Evolutionary conservation across 1,284 basidiomycete species (phyloP).

Genomic region (Tilletia indica): DNA sequence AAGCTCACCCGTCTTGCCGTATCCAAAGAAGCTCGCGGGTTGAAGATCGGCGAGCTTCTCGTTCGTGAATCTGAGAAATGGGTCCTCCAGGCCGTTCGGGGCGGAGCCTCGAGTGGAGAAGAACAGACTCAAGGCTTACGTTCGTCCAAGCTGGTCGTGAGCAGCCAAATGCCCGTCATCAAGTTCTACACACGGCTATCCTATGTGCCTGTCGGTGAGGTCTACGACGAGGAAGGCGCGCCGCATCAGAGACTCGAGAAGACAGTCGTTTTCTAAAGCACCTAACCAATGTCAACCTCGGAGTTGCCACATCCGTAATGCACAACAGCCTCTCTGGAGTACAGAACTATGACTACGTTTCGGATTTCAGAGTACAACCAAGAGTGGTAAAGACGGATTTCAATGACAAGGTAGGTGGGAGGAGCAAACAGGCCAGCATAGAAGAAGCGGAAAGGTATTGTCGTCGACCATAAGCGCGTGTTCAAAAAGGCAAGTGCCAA

Average conservation of each 20-base stretch:
- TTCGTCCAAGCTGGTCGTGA: constrained; percentile 10
- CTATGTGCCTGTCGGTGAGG: constrained; percentile 19
- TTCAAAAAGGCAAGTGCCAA: not conserved
- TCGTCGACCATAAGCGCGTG: not conserved
- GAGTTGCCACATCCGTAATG: too few relatives aligned
- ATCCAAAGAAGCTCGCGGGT: not conserved
- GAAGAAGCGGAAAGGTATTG: not conserved
- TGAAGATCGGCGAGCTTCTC: constrained; percentile 12
- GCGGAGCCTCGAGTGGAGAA: not conserved
- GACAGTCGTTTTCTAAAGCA: constrained; percentile 5
- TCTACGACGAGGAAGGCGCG: constrained; percentile 24
- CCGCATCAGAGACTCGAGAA: constrained; percentile 21
- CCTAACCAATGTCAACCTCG: not conserved
- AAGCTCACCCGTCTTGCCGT: constrained; percentile 22
- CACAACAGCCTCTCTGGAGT: too few relatives aligned
- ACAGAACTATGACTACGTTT: too few relatives aligned
- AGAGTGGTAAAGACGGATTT: not conserved
- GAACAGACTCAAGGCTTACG: too few relatives aligned
- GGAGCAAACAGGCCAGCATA: not conserved
- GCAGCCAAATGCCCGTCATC: constrained; percentile 21
- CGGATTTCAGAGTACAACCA: constrained; percentile 1
- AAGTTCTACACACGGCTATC: constrained; percentile 14
- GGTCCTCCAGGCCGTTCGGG: constrained; percentile 16
- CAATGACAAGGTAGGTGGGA: too few relatives aligned
- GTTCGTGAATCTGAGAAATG: constrained; percentile 17